Conservation (phyloP, 2,329 filamentous ascomycete species). For the Venturia nashicola region DNA sequence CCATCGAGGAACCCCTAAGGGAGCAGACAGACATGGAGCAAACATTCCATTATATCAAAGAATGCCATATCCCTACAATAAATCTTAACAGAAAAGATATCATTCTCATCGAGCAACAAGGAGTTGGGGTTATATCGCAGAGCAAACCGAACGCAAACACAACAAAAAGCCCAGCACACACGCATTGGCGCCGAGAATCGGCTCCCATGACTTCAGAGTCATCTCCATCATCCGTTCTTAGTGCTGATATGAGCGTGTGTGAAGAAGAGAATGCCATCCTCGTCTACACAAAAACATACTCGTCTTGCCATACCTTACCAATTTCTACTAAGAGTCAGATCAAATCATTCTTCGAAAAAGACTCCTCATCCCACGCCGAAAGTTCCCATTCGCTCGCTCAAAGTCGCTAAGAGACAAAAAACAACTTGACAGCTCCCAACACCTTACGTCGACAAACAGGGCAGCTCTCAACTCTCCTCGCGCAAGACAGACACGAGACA, state of each 20-base stretch:
- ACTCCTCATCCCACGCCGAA: not conserved
- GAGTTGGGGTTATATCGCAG: not conserved
- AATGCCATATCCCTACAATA: not conserved
- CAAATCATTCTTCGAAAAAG: not conserved
- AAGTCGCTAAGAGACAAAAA: conserved; percentile 13
- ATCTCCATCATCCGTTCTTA: not conserved
- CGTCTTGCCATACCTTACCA: not conserved
- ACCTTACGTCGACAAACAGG: conserved; percentile 49
- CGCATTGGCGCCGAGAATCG: not conserved
- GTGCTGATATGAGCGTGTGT: not conserved
- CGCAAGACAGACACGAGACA: conserved; percentile 47
- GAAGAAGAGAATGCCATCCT: not conserved
- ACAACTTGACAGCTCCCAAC: conserved; percentile 46
- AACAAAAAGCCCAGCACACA: not conserved
- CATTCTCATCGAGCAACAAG: not conserved
- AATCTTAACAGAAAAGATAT: not conserved
- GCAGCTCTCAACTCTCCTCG: conserved; percentile 44
- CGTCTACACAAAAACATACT: not conserved
- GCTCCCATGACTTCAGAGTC: not conserved
- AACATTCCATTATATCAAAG: not conserved
- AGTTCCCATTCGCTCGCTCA: not conserved
- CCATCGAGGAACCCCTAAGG: too few relatives aligned
- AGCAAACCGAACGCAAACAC: not conserved
- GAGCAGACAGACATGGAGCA: not conserved
- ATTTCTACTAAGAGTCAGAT: not conserved